Base-by-base conservation (phyloP, 345 rosid species). In the Excoecaria cochinchinensis region DNA sequence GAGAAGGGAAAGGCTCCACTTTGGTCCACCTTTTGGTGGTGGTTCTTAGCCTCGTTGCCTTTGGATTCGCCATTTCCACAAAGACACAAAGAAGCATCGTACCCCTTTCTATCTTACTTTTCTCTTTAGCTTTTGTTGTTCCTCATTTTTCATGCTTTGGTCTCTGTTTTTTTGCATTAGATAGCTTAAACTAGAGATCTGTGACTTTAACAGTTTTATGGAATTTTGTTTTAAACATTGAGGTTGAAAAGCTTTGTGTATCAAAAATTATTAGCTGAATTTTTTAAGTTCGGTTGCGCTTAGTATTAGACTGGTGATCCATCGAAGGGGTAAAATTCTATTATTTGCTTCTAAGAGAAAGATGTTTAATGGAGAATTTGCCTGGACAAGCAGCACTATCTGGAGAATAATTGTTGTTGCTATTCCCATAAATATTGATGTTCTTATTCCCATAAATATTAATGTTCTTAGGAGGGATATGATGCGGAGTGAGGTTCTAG, bases 51-150 rank as follows among this genome's bases (percentile, higher is more conserved):
- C 86, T 95, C 76, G 89, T 93, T 22, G 98, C 99, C 31, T 95
- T 95, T 70, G 98, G 97, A 53, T 95, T 93, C 79, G 84, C 99
- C 84, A 79, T 95, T 81, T 98, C 99, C 69, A 98, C 99, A 24
- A 98, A 93, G 86, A 91, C 97, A 67, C 85, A 97, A 65, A 84
- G 97, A 62, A 93, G 98, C 88, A 79, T 80, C 71, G 99, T 95
- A 81, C 14, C 72, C 57, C 14, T 67, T 25, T 46, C 22, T 72
- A 1, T 57, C 39, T 58, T 3, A 17, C 64, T 25, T 44, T 62
- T 44, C 15, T 10, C 44, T 51, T 38, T 25, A 5, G 25, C 17
- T 1, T 11, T 25, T 52, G 0, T 21, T 11, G 25, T 6, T 52
- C 10, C 19, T 31, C 24, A 36, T 31, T 63, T 14, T 1, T 12